Base-by-base conservation (phyloP, 306 rosid species). In the Prunus salicina region DNA sequence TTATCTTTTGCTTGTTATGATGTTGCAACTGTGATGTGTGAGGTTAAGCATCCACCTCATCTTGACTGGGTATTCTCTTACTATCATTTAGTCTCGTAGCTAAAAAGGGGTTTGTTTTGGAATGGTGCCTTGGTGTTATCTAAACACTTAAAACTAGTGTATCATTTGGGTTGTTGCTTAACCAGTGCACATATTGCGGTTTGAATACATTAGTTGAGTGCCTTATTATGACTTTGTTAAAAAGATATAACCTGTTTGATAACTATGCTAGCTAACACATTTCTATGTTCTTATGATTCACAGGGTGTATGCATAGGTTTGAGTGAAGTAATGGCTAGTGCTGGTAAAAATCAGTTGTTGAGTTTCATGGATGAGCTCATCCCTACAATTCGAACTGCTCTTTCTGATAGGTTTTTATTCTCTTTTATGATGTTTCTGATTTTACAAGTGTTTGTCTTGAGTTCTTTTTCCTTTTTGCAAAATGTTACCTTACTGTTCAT, bases 241-340 rank as follows among this genome's bases (percentile, higher is more conserved):
- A 13, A 1, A 46, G n/a, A 47, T 19, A 46, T 46, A 8, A 25
- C 45, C 43, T 69, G 58, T 52, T 32, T 55, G 34, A 57, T 28
- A 56, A 43, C 28, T 10, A 5, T 57, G 66, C 28, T 60, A 12
- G 53, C 28, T 60, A 12, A 25, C 57, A 43, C 43, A 16, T 74
- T 80, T n/a, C 75, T 38, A 38, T 27, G 25, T 73, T 45, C 65
- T 51, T 46, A 27, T 70, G 68, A 53, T 58, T 84, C 78, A 43
- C 81, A 95, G 99, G 99, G 99, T 78, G 97, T 95, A 53, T 95
- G 99, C 87, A 86, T 89, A 79, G 99, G 99, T 77, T 84, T 92
- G 80, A 95, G 99, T 82, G 99, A 95, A 88, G 99, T 95, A 81
- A 95, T 95, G 99, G 92, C 85, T 28, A 89, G 97, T 76, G 96